Base-by-base conservation (phyloP, 2,329 filamentous ascomycete species). In the Xylaria sp. region DNA sequence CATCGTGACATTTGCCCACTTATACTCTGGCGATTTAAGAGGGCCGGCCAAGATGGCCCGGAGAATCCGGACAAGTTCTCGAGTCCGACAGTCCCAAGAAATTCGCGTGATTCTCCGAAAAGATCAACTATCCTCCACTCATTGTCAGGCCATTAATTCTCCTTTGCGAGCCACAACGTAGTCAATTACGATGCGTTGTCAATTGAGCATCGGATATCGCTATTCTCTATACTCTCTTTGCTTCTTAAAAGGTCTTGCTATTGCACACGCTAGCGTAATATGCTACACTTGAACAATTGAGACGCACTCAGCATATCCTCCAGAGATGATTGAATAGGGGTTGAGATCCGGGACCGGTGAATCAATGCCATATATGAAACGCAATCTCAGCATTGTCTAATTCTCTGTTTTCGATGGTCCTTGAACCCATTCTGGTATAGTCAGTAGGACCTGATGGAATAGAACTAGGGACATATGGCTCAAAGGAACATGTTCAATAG, bases 11-110 rank as follows among this genome's bases (percentile, higher is more conserved):
- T 31, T 51, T 36, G 2, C 20, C 27, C 22, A 57, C 45, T 59
- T 64, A 64, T 53, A 44, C 27, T 36, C 20, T 2, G 33, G 51
- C 51, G 17, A 25, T 15, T 55, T 45, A 3, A n/a, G 33, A 42
- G 2, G 53, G 61, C 51, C 50, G 63, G 51, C 53, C 44, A 22
- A 29, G 38, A 7, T 17, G 17, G 10, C 15, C 20, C 58, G 62
- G 66, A 66, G 51, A 56, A 33, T 51, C 62, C 70, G 71, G 72
- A 72, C 68, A 72, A 72, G 57, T 70, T 55, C 50, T 70, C 63
- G 51, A 66, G 25, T 73, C 71, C 71, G 71, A 63, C 42, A 20
- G 42, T 39, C 25, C 10, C 2, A 42, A 10, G 2, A 2, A 42
- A 29, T 42, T 27, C 1, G 36, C 53, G 7, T n/a, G 13, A 42